Percentiles rank a stretch among this genome's conserved stretches.
Evolutionary conservation across 805 yeast species (phyloP).

Genomic region (Allodekkera sacchari): DNA sequence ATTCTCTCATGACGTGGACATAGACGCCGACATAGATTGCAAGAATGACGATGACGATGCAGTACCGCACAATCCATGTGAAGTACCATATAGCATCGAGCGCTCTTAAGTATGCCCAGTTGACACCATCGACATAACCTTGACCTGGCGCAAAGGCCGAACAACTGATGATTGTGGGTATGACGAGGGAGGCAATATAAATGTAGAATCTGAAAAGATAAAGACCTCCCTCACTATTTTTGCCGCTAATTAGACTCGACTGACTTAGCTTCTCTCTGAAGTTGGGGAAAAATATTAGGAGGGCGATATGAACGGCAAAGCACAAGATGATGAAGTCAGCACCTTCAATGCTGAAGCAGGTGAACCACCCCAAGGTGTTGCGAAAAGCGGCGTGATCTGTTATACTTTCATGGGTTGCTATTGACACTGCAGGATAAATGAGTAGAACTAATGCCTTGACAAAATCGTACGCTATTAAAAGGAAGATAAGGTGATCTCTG

Average conservation of each 20-base stretch:
- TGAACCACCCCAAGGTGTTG: constrained; percentile 70
- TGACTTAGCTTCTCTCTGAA: constrained; percentile 16
- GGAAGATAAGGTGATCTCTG: constrained; percentile 61
- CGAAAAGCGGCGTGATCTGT: constrained; percentile 31
- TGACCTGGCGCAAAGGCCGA: constrained; percentile 52
- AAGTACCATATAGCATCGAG: constrained; percentile 66
- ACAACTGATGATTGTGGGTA: constrained; percentile 64
- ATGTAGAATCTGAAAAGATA: constrained; percentile 49
- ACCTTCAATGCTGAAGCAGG: constrained; percentile 75
- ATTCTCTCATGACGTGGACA: constrained; percentile 58
- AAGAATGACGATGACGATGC: constrained; percentile 54
- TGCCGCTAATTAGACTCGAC: background rate
- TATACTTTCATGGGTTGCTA: constrained; percentile 6
- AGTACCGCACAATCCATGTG: constrained; percentile 77
- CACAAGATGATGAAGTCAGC: constrained; percentile 77
- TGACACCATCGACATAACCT: constrained; percentile 55
- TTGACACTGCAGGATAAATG: constrained; percentile 44
- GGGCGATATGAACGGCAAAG: constrained; percentile 75
- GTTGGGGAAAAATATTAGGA: constrained; percentile 60
- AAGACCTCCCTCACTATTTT: constrained; percentile 60
- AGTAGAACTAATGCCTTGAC: constrained; percentile 62
- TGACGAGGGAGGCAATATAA: constrained; percentile 45
- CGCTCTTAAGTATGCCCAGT: constrained; percentile 74
- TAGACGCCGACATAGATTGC: constrained; percentile 64
- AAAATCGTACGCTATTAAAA: constrained; percentile 65